These are phyloP conservation scores for Cochlearia excelsa DNA, from an alignment of 345 rosid species.

Conservation along the genomic window DNA sequence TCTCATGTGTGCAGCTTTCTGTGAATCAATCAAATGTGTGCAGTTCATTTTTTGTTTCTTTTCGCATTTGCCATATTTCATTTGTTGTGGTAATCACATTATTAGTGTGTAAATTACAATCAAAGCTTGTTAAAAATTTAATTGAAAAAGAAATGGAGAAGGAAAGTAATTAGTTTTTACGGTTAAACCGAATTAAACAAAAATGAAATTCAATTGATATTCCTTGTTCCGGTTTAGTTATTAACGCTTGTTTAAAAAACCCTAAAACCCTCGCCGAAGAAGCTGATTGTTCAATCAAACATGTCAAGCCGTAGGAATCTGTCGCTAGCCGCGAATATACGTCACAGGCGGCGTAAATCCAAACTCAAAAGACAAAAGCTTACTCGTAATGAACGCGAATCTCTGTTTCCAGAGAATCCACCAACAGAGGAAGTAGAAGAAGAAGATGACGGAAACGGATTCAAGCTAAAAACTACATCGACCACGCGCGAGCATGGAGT, in stretches of 20 bases:
- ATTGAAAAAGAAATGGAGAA: too few relatives aligned
- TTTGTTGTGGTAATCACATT: too few relatives aligned
- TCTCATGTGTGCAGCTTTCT: too few relatives aligned
- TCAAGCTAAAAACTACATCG: constrained; percentile 55
- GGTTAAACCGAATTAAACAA: constrained; percentile 5
- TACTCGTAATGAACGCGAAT: constrained; percentile 7
- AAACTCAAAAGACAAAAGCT: constrained; percentile 34
- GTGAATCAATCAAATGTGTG: too few relatives aligned
- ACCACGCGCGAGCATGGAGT: constrained; percentile 61
- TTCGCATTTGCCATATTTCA: constrained; percentile 20
- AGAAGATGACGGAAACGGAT: constrained; percentile 47
- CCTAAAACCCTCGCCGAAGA: constrained; percentile 34
- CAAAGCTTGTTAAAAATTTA: too few relatives aligned
- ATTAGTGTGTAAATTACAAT: too few relatives aligned
- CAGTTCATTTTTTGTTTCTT: neutral
- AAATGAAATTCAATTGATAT: neutral
- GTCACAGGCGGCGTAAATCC: constrained; percentile 18
- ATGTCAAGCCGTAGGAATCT: constrained; percentile 44
- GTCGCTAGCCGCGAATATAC: constrained; percentile 34
- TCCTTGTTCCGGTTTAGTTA: constrained; percentile 5
- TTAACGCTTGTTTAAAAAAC: constrained; percentile 11
- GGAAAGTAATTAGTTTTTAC: neutral
- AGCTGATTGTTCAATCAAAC: constrained; percentile 8
- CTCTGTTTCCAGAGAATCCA: constrained; percentile 9
- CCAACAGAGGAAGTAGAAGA: constrained; percentile 9